Percentiles rank a stretch among this genome's conserved stretches.
Evolutionary conservation across 495 filamentous ascomycete species (phyloP).

Genomic region (Neurospora hispaniola): DNA sequence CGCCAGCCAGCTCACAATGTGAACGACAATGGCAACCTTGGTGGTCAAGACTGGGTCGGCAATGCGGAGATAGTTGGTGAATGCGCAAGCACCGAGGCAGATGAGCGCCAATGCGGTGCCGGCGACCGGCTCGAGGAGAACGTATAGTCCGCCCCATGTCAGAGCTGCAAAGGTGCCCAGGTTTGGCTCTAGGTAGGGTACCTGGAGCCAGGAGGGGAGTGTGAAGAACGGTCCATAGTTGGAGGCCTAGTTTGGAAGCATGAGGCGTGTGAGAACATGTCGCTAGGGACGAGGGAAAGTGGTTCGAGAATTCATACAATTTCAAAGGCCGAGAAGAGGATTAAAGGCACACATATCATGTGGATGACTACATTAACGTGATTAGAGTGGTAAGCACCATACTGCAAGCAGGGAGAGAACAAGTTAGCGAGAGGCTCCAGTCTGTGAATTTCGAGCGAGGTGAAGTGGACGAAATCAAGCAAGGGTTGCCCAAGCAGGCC

Average conservation of each 20-base stretch:
- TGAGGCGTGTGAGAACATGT: slow-evolving; percentile 4
- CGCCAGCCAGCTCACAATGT: slow-evolving; percentile 67
- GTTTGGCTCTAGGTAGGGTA: slow-evolving; percentile 72
- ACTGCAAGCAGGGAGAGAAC: slow-evolving; percentile 40
- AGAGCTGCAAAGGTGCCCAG: slow-evolving; percentile 64
- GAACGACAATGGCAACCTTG: slow-evolving; percentile 56
- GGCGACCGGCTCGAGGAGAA: slow-evolving; percentile 89
- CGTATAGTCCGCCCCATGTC: slow-evolving; percentile 64
- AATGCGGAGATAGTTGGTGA: slow-evolving; percentile 60
- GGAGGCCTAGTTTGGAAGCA: slow-evolving; percentile 44
- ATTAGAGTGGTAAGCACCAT: slow-evolving; percentile 91
- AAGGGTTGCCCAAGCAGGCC: not conserved
- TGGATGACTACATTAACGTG: slow-evolving; percentile 85
- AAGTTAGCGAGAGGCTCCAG: slow-evolving; percentile 4
- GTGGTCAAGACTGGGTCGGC: slow-evolving; percentile 56
- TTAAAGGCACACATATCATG: slow-evolving; percentile 74
- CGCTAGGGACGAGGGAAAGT: not conserved
- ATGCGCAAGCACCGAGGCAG: slow-evolving; percentile 61
- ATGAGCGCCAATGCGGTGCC: slow-evolving; percentile 63
- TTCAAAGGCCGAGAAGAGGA: slow-evolving; percentile 70
- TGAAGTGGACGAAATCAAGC: not conserved
- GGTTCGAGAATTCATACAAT: slow-evolving; percentile 44
- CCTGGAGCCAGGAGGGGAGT: slow-evolving; percentile 55
- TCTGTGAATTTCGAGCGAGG: not conserved
- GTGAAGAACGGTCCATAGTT: slow-evolving; percentile 65